Evolutionary conservation across 805 yeast species (phyloP).

Genomic region (Tetrapisispora taiwanensis): DNA sequence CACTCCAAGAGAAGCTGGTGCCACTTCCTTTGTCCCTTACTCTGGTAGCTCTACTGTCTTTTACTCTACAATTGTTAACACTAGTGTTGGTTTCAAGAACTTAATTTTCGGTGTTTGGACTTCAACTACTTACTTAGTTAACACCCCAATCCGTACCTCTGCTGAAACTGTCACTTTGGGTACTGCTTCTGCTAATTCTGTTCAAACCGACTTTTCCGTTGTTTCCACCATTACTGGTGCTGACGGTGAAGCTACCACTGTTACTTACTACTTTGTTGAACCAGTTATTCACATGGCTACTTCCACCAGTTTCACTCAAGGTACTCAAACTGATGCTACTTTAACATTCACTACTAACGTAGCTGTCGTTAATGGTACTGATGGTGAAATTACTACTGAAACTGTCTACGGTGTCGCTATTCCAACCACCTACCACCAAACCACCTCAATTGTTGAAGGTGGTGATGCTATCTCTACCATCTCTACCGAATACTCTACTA

Average conservation of each 20-base stretch:
- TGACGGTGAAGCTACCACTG: slow-evolving; percentile 2
- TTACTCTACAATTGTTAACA: slow-evolving; percentile 2
- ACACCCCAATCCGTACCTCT: slow-evolving; percentile 4
- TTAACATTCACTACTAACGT: not conserved
- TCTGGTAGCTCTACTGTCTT: slow-evolving; percentile 3
- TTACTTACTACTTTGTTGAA: not conserved
- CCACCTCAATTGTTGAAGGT: slow-evolving; percentile 2
- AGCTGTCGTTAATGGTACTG: not conserved
- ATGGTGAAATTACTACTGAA: not conserved
- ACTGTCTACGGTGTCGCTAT: slow-evolving; percentile 2
- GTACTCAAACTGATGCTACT: slow-evolving; percentile 3
- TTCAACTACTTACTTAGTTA: slow-evolving; percentile 1
- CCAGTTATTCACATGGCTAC: not conserved
- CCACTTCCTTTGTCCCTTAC: slow-evolving; percentile 1
- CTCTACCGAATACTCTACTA: slow-evolving; percentile 7
- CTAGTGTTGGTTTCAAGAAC: not conserved
- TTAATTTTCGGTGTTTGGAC: not conserved
- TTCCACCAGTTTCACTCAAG: slow-evolving; percentile 3
- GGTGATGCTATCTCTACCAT: slow-evolving; percentile 2
- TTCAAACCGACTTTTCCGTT: not conserved
- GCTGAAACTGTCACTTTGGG: not conserved
- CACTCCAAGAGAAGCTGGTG: slow-evolving; percentile 8
- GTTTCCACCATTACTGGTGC: not conserved
- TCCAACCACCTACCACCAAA: slow-evolving; percentile 3
- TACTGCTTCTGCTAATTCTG: not conserved